Base-by-base conservation (phyloP, 208 protist genomes). In the Sergeia podlipaevii region DNA sequence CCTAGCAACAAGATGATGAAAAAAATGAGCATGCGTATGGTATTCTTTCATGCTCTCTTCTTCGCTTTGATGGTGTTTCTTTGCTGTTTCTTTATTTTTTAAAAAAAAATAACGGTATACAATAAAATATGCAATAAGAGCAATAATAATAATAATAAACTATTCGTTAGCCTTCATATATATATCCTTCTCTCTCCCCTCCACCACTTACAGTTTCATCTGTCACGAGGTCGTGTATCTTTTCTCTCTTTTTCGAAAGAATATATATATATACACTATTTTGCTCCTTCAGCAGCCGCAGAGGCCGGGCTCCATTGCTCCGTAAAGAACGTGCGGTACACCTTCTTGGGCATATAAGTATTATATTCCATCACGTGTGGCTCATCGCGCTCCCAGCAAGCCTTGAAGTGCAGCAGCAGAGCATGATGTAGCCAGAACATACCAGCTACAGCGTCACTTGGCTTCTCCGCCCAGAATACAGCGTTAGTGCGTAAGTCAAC, bases 301-400 rank as follows among this genome's bases (percentile, higher is more conserved):
- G 42, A 8, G 2, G 52, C 42, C 1, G 64, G 43, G 33, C 36
- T 52, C 68, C 69, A 82, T 24, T 42, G 44, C 2, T 37, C 48
- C 15, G 38, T 52, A 63, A 94, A 88, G 63, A 91, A 94, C 17
- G 66, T 86, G 50, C 32, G 33, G 43, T 80, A 79, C 3, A 96
- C 85, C 13, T 64, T 74, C 17, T 70, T 34, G 6, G 62, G 43
- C 43, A 91, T 77, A 51, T 89, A 93, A 20, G 68, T 85, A 53
- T 74, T 78, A 69, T 90, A 93, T 42, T 80, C 74, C 89, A 91
- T 91, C 38, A 91, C 80, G 30, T 84, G 76, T n/a, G 89, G 89
- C 45, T 71, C 36, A 54, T 96, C 82, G 5, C 75, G 67, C 48
- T 80, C 71, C 89, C 89, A 96, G 61, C 72, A 80, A 18, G 46